These are phyloP conservation scores for Calocybe gambosa DNA, from an alignment of 1,284 basidiomycete genomes.

Conservation along the genomic window DNA sequence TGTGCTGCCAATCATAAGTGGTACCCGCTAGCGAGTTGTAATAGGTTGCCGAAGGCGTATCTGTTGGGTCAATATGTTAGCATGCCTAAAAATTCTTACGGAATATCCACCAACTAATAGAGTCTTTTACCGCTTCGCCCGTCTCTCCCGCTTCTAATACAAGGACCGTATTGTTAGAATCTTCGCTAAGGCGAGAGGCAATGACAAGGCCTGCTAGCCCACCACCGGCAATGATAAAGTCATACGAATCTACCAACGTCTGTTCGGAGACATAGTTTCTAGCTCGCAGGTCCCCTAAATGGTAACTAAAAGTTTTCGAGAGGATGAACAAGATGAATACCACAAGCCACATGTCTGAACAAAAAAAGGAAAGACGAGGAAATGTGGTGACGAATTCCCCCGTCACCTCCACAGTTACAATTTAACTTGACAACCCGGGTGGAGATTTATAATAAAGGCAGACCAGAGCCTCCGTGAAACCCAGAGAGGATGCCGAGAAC, in stretches of 20 bases:
- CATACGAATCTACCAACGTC: constrained; percentile 38
- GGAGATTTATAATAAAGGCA: too few relatives aligned
- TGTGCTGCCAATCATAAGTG: constrained; percentile 59
- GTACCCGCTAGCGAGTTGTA: constrained; percentile 43
- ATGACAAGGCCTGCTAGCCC: constrained; percentile 72
- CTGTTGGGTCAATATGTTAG: background rate
- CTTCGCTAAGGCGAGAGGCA: constrained; percentile 64
- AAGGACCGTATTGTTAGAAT: constrained; percentile 57
- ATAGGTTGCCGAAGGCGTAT: constrained; percentile 25
- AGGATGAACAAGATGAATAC: background rate
- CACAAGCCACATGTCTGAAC: background rate
- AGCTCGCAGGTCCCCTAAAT: background rate
- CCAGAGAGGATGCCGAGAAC: background rate
- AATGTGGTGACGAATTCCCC: too few relatives aligned
- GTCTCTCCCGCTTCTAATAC: constrained; percentile 69
- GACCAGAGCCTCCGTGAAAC: background rate
- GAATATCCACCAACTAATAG: constrained; percentile 25
- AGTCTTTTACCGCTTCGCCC: constrained; percentile 30
- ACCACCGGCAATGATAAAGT: constrained; percentile 58
- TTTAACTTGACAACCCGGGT: too few relatives aligned
- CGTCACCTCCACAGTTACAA: background rate
- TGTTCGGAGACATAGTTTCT: constrained; percentile 30
- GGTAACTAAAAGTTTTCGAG: background rate
- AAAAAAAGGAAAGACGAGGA: too few relatives aligned
- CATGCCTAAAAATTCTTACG: background rate